Evolutionary conservation across 2,329 filamentous ascomycete species (phyloP), one percentile per base, ranked within the genome.

Genomic region (Hirsutella rhossiliensis): DNA sequence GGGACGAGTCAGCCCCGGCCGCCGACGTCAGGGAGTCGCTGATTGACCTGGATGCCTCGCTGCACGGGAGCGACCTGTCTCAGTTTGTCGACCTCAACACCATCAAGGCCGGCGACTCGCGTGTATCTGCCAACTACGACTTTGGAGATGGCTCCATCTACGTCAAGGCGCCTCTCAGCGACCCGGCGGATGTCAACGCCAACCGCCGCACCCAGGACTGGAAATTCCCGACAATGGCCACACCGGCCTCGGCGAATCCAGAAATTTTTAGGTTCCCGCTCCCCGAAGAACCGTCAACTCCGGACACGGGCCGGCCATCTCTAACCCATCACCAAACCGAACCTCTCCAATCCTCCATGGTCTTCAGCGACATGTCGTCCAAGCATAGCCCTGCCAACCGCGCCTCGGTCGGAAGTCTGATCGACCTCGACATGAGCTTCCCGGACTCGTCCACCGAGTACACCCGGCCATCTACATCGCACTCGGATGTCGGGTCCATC

Each of bases 41-140:
- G 17, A 83, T 82, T 45, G 78, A 82, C 51, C 67, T 82, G 8
- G 79, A 81, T 48, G 73, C 69, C 2, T 80, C 76, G 17, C 62
- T 82, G 7, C 66, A 71, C 38, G 75, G 73, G 2, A 70, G 65
- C 32, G 72, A 75, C 4, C 62, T 78, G 1, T 75, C 76, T 1
- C 71, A 67, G 43, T 81, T 80, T 48, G 71, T 72, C 32, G 76
- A 81, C 50, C 67, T 81, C 67, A 72, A 74, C 43, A 82, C 78
- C 5, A 75, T 82, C 48, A 71, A 63, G 47, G 67, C 71, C n/a
- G 66, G 61, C 7, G 65, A 68, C 17, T 64, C 67, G 9, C 65
- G 68, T 29, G 58, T 60, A 20, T 71, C 73, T 1, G 65, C 68
- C 46, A 72, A 77, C 38, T 72, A 73, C 44, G 68, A 68, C 41